These are phyloP conservation scores for Alternaria sp. DNA, from an alignment of 2,329 filamentous ascomycete genomes.

Conservation along the genomic window DNA sequence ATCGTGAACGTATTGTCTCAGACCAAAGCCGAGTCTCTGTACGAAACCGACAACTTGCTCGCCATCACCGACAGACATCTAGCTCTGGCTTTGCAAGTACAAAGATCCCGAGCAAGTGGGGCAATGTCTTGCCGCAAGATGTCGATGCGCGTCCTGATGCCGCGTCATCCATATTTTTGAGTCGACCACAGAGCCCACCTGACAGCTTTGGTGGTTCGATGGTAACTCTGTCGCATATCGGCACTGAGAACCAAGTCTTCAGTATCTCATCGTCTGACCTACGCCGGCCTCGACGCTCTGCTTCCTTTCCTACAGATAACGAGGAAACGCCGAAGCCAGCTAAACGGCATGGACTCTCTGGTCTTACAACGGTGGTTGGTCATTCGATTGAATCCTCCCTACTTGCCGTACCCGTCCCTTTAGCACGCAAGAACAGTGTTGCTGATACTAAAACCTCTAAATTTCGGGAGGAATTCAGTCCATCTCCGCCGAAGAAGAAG, in stretches of 20 bases:
- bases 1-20: slow-evolving; percentile 29
- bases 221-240: slow-evolving; percentile 23
- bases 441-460: slow-evolving; percentile 45
- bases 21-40: slow-evolving; percentile 30
- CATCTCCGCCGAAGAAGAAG: slow-evolving; percentile 39
- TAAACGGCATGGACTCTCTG: slow-evolving; percentile 19
- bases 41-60: slow-evolving; percentile 15
- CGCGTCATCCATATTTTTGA: slow-evolving; percentile 53
- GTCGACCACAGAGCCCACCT: slow-evolving; percentile 49
- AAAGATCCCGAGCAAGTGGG: slow-evolving; percentile 50
- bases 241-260: slow-evolving; percentile 15
- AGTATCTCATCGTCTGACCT: slow-evolving; percentile 19
- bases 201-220: slow-evolving; percentile 40
- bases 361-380: slow-evolving; percentile 9
- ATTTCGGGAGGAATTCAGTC: slow-evolving; percentile 49
- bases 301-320: slow-evolving; percentile 35
- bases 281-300: slow-evolving; percentile 25
- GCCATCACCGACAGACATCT: slow-evolving; percentile 42
- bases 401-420: slow-evolving; percentile 8
- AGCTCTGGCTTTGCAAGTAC: slow-evolving; percentile 50
- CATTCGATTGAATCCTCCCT: not conserved
- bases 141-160: slow-evolving; percentile 24
- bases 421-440: slow-evolving; percentile 41
- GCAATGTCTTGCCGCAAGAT: slow-evolving; percentile 38
- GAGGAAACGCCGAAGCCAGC: slow-evolving; percentile 34